Percentiles rank a stretch among this genome's conserved stretches.
Conservation (phyloP, 2,329 filamentous ascomycete species). For the Verticillium klebahnii region DNA sequence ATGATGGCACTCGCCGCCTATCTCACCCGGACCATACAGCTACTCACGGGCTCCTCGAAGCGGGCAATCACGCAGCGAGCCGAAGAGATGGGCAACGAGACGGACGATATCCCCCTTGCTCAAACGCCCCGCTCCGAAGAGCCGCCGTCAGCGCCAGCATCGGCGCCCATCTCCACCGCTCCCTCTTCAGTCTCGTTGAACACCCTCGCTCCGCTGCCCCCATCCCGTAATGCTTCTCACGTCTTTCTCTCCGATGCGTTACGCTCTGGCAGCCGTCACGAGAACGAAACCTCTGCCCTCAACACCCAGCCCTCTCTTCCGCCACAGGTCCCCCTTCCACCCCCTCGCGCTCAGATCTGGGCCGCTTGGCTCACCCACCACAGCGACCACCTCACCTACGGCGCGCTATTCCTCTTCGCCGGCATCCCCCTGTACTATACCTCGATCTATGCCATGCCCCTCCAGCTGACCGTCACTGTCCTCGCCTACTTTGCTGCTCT, state of each 20-base stretch:
- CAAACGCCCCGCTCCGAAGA: slow-evolving; percentile 10
- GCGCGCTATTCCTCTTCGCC: slow-evolving; percentile 39
- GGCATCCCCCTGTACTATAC: slow-evolving; percentile 52
- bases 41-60: slow-evolving; percentile 47
- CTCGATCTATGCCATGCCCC: slow-evolving; percentile 45
- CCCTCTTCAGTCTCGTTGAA: slow-evolving; percentile 14
- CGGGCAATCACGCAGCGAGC: slow-evolving; percentile 44
- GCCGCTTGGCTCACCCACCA: slow-evolving; percentile 39
- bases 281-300: not conserved
- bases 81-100: slow-evolving; percentile 41
- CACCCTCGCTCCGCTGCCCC: slow-evolving; percentile 10
- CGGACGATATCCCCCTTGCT: slow-evolving; percentile 44
- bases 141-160: slow-evolving; percentile 16
- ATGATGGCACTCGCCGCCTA: slow-evolving; percentile 50
- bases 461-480: slow-evolving; percentile 41
- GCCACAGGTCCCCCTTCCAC: slow-evolving; percentile 34
- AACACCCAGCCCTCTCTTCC: slow-evolving; percentile 16
- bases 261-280: slow-evolving; percentile 5
- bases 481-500: slow-evolving; percentile 48
- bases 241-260: slow-evolving; percentile 16
- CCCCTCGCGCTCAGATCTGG: slow-evolving; percentile 45
- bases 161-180: slow-evolving; percentile 11
- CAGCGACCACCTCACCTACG: slow-evolving; percentile 41
- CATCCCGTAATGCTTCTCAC: slow-evolving; percentile 12
- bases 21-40: slow-evolving; percentile 48